Conservation (phyloP, 176 grass and related monocot genomes). For the Cenchrus fungigraminus region DNA sequence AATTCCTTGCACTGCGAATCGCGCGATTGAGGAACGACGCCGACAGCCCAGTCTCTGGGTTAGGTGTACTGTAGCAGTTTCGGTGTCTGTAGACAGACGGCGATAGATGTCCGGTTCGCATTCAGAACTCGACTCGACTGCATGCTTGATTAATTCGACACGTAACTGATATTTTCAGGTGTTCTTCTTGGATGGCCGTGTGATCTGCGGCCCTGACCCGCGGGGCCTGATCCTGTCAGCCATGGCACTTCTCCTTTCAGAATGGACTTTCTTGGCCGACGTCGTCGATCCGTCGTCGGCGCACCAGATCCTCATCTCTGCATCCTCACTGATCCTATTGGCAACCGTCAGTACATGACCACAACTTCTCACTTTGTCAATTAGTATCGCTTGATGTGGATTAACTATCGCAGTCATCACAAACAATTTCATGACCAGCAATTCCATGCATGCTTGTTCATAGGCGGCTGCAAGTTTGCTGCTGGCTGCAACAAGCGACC, state of each 20-base stretch:
- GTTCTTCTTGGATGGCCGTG: conserved; percentile 68
- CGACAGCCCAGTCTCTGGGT: not conserved
- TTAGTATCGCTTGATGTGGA: not conserved
- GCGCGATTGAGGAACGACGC: not conserved
- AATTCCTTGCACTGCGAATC: not conserved
- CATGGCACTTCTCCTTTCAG: conserved; percentile 51
- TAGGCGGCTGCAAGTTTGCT: conserved; percentile 57
- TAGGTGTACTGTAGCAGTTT: too few relatives aligned
- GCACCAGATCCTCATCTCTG: not conserved
- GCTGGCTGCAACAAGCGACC: conserved; percentile 57
- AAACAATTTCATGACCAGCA: not conserved
- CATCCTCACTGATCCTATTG: conserved; percentile 43
- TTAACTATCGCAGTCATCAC: not conserved
- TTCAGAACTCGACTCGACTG: not conserved
- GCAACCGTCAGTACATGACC: conserved; percentile 41
- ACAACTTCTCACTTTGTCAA: not conserved
- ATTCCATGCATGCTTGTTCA: not conserved
- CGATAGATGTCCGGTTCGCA: not conserved
- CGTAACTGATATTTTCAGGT: conserved; percentile 44
- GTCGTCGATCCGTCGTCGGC: conserved; percentile 5
- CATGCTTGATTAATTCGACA: not conserved
- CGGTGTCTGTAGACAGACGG: not conserved
- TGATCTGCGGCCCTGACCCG: conserved; percentile 71
- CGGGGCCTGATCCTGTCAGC: conserved; percentile 56
- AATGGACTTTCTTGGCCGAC: conserved; percentile 50